Base-by-base conservation (phyloP, 2,329 filamentous ascomycete species). In the Rhinocladiella similis region DNA sequence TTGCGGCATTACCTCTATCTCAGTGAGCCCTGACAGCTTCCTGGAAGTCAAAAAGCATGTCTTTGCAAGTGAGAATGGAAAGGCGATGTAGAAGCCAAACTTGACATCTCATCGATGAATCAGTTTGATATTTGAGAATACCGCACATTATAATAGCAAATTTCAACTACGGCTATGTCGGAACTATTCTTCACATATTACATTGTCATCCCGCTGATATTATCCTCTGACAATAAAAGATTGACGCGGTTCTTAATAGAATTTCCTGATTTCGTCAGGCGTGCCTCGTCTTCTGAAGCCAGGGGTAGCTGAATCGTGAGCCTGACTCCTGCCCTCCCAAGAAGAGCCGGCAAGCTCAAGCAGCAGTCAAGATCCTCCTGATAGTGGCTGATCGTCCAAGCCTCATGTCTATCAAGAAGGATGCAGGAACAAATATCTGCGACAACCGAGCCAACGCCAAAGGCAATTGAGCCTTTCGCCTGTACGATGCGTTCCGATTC, bases 381-480 rank as follows among this genome's bases (percentile, higher is more conserved):
- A 63, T 73, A 80, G 64, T 79, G 76, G 53, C 77, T 81, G 45
- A 82, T 57, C 1, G 77, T 75, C 2, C 73, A 67, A 16, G 81
- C 72, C 35, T 76, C 73, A 9, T 71, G 71, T 51, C 74, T 70
- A 62, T 82, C 78, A 41, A 73, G 73, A 10, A 80, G 64, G 13
- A 82, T 77, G 12, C 77, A 77, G 51, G 73, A 71, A 66, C 79
- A 81, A 50, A 82, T 76, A 35, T 69, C 74, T 2, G 74, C 70
- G 1, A 78, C 72, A 5, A 79, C 71, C 22, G 76, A 74, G 5
- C 74, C 78, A 42, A 81, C 77, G 10, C 80, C 80, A 60, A 75
- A 80, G 0, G 77, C 72, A 0, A 75, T 81, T 35, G 76, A 73
- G 1, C 79, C 79, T 65, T 82, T 81, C 5, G 73, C 70, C 14